Evolutionary conservation across 2,329 filamentous ascomycete species (phyloP).

Genomic region (Aspergillus fijiensis): DNA sequence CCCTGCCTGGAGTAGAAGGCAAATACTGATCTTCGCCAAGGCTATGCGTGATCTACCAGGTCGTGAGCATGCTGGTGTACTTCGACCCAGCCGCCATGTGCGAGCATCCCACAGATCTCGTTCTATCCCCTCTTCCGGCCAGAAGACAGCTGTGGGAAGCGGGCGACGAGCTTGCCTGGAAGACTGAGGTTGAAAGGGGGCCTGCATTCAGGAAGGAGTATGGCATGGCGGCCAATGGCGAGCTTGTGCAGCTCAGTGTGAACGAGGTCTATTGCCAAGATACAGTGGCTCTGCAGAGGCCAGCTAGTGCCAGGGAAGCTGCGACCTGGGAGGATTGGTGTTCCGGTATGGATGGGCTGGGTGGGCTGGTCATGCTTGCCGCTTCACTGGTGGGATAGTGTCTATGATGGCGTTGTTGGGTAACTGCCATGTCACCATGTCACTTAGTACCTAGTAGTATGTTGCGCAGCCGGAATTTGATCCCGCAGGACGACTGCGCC

Average conservation of each 20-base stretch:
- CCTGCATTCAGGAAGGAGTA: not conserved
- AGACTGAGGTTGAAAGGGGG: slow-evolving; percentile 29
- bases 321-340: slow-evolving; percentile 49
- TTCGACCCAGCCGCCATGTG: slow-evolving; percentile 45
- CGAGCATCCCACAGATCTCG: slow-evolving; percentile 33
- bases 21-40: slow-evolving; percentile 20
- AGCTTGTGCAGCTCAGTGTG: not conserved
- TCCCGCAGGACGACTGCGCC: too few species aligned
- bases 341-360: slow-evolving; percentile 48
- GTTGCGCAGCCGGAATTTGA: too few species aligned
- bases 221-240: not conserved
- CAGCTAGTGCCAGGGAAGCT: not conserved
- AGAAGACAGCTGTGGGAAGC: slow-evolving; percentile 50
- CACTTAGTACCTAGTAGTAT: too few species aligned
- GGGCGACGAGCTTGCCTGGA: slow-evolving; percentile 36
- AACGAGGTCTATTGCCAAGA: not conserved
- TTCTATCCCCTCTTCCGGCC: slow-evolving; percentile 46
- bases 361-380: slow-evolving; percentile 48
- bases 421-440: too few species aligned
- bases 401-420: too few species aligned
- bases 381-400: slow-evolving; percentile 30
- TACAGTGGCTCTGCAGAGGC: not conserved
- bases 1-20: not conserved
- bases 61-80: slow-evolving; percentile 46
- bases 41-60: slow-evolving; percentile 41